A percentile compares a stretch with the other conserved stretches of the same genome.
These are phyloP conservation scores for Suillus hirtellus DNA, from an alignment of 768 basidiomycete species.

Conservation along the genomic window DNA sequence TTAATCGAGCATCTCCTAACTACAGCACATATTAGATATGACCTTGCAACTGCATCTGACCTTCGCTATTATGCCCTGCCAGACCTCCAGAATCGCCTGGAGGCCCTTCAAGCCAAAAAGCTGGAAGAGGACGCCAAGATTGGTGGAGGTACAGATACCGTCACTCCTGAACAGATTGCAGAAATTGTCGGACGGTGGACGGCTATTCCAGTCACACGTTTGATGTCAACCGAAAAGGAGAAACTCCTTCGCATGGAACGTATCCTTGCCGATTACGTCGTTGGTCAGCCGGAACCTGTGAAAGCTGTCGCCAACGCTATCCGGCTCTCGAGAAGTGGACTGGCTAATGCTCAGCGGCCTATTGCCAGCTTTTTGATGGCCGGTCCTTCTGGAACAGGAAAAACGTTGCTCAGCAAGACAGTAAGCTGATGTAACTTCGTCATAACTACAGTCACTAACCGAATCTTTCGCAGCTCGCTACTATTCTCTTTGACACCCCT, in stretches of 20 bases:
- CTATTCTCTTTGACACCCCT: constrained; percentile 85
- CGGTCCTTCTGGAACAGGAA: constrained; percentile 89
- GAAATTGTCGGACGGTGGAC: constrained; percentile 96
- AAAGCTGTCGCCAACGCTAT: constrained; percentile 94
- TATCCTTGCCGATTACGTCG: constrained; percentile 70
- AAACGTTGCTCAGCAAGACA: constrained; percentile 89
- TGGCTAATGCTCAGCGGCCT: constrained; percentile 84
- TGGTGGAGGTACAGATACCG: constrained; percentile 60
- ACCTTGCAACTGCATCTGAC: constrained; percentile 80
- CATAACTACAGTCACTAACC: not conserved
- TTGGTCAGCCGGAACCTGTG: constrained; percentile 90
- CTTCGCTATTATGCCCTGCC: constrained; percentile 91
- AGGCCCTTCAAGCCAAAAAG: constrained; percentile 71
- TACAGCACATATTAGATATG: constrained; percentile 46
- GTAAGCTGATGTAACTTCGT: constrained; percentile 42
- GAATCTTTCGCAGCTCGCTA: constrained; percentile 63
- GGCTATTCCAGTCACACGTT: constrained; percentile 82
- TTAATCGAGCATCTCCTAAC: constrained; percentile 15
- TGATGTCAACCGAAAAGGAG: constrained; percentile 89
- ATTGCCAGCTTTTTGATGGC: constrained; percentile 93
- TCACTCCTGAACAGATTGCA: constrained; percentile 88
- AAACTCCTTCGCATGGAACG: constrained; percentile 88
- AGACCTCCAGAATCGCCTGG: constrained; percentile 75
- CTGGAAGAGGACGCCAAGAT: constrained; percentile 60
- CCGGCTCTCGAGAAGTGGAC: constrained; percentile 87